Conservation (phyloP, 1,284 basidiomycete genomes). For the Coniferiporia sulphurascens region DNA sequence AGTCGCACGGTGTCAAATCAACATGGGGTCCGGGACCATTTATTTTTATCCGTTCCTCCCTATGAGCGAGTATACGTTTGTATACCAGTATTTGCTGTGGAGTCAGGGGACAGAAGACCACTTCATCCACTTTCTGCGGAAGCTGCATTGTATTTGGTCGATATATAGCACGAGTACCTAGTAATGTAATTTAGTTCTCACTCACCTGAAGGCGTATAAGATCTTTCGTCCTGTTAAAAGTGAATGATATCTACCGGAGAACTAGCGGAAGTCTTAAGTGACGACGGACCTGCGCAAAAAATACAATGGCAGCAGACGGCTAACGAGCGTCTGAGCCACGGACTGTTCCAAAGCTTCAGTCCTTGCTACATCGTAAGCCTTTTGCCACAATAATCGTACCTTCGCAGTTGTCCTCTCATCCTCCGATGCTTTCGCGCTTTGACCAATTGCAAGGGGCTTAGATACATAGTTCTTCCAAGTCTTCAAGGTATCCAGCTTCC, state of each 20-base stretch:
- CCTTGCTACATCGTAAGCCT: no score
- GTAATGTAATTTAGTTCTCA: background rate
- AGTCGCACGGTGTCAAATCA: constrained; percentile 68
- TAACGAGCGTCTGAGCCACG: constrained; percentile 55
- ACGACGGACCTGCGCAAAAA: constrained; percentile 67
- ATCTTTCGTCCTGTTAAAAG: constrained; percentile 61
- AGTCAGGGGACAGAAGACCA: constrained; percentile 86
- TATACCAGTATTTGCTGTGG: constrained; percentile 64
- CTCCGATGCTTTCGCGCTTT: constrained; percentile 58
- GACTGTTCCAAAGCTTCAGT: constrained; percentile 28
- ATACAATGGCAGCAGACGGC: constrained; percentile 66
- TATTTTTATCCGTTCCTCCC: constrained; percentile 43
- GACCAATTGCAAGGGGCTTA: constrained; percentile 62
- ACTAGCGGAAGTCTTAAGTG: background rate
- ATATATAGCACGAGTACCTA: background rate
- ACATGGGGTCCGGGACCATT: constrained; percentile 30
- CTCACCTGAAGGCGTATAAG: constrained; percentile 68
- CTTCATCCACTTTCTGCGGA: constrained; percentile 76
- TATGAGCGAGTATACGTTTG: constrained; percentile 61
- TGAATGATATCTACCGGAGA: constrained; percentile 9
- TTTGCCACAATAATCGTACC: background rate
- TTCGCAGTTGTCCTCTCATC: constrained; percentile 46
- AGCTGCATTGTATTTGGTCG: constrained; percentile 40
- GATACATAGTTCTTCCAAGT: constrained; percentile 70
- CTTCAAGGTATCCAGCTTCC: constrained; percentile 52